A percentile compares a stretch with the other conserved stretches of the same genome.
phyloP scores from a whole-genome alignment of 805 yeast species.

The Kodamaea sagamina region DNA sequence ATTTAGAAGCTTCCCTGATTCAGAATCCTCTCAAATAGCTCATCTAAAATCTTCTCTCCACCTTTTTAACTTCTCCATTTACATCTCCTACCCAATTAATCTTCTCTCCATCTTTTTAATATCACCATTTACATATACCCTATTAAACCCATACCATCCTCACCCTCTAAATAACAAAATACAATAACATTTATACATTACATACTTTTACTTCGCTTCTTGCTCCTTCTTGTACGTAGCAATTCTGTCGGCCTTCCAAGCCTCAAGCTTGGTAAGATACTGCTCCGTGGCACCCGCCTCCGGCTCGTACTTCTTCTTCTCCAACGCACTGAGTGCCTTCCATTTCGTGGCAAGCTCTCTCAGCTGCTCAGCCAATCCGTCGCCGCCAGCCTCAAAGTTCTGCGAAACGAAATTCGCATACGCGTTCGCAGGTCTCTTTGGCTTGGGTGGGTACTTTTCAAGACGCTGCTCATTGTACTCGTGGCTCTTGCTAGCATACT shows the following conservation, averaged over 20 bases:
- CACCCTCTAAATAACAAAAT: no score
- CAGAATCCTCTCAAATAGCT: no score
- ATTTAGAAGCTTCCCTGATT: no score
- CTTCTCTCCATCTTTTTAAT: no score
- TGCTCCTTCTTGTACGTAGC: conserved; percentile 17
- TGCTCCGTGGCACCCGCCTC: conserved; percentile 21
- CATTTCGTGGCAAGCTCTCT: conserved; percentile 32
- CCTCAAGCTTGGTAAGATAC: conserved; percentile 24
- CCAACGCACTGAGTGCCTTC: conserved; percentile 29
- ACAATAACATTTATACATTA: no score
- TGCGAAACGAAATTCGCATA: conserved; percentile 35
- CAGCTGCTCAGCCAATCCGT: conserved; percentile 25
- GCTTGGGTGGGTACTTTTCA: conserved; percentile 33
- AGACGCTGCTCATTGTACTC: conserved; percentile 28
- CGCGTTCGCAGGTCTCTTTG: conserved; percentile 32
- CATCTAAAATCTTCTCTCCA: no score
- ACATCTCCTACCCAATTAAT: no score
- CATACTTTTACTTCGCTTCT: neutral
- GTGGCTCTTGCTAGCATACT: conserved; percentile 27
- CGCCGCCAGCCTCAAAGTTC: conserved; percentile 26
- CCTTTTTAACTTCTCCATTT: no score
- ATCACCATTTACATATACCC: no score
- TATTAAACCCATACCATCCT: no score
- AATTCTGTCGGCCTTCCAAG: conserved; percentile 36
- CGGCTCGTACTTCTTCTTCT: conserved; percentile 29